phyloP scores from a whole-genome alignment of 768 basidiomycete species.

The Tricholoma sp. region DNA sequence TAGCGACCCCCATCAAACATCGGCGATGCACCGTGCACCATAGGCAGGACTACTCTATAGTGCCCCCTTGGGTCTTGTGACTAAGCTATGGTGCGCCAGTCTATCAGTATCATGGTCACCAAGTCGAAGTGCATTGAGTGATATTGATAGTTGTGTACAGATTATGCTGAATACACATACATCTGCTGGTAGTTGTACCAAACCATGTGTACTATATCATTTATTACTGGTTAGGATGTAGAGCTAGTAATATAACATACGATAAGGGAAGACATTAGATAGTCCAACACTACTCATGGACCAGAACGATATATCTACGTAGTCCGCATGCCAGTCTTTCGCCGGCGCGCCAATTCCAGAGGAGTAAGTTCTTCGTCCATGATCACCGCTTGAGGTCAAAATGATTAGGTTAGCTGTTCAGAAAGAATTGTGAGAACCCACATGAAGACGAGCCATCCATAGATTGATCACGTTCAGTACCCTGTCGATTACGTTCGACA shows the following conservation, averaged over 20 bases:
- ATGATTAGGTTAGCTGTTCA: slow-evolving; percentile 6
- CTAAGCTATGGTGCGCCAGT: not conserved
- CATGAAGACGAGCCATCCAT: slow-evolving; percentile 42
- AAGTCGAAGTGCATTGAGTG: not conserved
- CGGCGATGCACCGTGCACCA: not conserved
- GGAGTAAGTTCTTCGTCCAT: slow-evolving; percentile 59
- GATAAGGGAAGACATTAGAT: not conserved
- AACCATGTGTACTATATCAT: not conserved
- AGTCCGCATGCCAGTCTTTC: slow-evolving; percentile 28
- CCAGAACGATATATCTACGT: not conserved
- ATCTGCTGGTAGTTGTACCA: not conserved
- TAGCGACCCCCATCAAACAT: not conserved
- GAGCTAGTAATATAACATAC: not conserved
- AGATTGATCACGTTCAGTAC: slow-evolving; percentile 33
- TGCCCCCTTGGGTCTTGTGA: too few relatives aligned
- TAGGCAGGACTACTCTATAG: not conserved
- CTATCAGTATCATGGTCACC: not conserved
- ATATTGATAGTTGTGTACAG: not conserved
- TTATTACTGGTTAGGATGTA: not conserved
- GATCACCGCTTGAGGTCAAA: slow-evolving; percentile 29
- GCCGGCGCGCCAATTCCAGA: slow-evolving; percentile 60
- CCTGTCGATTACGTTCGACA: slow-evolving; percentile 15
- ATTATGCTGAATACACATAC: not conserved
- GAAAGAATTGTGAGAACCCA: slow-evolving; percentile 18
- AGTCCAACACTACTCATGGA: too few relatives aligned